These are phyloP conservation scores for Curvularia hawaiiensis DNA, from an alignment of 2,329 filamentous ascomycete genomes.

Conservation along the genomic window DNA sequence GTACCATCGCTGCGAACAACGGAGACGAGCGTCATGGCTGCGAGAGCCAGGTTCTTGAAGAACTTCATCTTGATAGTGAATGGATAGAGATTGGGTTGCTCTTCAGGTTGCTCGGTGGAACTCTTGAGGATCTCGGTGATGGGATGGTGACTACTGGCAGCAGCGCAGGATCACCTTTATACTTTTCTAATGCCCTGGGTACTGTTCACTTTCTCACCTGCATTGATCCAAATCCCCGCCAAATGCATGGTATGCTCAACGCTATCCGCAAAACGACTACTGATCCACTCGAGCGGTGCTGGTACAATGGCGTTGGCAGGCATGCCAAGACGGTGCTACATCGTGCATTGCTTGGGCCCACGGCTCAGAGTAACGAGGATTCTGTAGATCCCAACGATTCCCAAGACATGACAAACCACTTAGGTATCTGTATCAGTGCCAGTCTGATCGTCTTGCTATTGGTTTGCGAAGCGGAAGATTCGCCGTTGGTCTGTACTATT, in stretches of 20 bases:
- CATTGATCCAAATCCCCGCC: neutral
- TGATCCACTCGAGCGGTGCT: conserved; percentile 3
- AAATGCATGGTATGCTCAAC: conserved; percentile 2
- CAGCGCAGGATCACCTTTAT: conserved; percentile 31
- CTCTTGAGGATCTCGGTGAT: conserved; percentile 18
- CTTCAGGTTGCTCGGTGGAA: conserved; percentile 10
- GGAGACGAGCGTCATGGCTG: conserved; percentile 36
- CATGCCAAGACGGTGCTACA: conserved; percentile 13
- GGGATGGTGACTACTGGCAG: conserved; percentile 19
- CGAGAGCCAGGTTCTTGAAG: conserved; percentile 31
- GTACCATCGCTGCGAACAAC: conserved; percentile 41
- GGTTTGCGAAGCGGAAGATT: neutral
- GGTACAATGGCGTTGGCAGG: conserved; percentile 2
- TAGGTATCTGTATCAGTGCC: neutral
- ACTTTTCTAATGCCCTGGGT: conserved; percentile 12
- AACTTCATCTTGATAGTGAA: conserved; percentile 40
- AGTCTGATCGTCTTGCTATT: neutral
- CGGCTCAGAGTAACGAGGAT: neutral
- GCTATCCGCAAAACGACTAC: neutral
- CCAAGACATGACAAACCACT: conserved; percentile 23
- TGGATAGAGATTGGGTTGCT: neutral
- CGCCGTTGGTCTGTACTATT: neutral
- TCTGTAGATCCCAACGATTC: conserved; percentile 4
- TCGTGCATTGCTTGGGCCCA: neutral
- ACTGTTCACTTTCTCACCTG: neutral